These are phyloP conservation scores for Asterella californica DNA, from an alignment of 225 moss, liverwort and hornwort genomes.

Conservation along the genomic window DNA sequence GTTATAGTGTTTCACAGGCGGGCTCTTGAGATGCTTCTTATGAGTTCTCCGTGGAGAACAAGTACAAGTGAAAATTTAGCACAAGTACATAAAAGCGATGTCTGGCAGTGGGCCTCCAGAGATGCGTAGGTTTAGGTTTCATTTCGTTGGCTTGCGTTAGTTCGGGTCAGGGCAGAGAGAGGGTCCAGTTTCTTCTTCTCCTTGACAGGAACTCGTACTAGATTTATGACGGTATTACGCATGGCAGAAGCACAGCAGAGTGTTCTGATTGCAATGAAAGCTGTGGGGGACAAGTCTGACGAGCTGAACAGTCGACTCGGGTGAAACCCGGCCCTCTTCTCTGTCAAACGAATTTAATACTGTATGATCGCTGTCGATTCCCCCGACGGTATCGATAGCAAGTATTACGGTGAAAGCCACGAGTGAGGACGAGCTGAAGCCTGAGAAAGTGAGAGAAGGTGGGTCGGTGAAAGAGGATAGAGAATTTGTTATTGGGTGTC, in stretches of 20 bases:
- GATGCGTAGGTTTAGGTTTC: too few species aligned
- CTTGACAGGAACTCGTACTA: not conserved
- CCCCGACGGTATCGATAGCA: constrained; percentile 1
- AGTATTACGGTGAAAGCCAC: not conserved
- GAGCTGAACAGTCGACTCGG: not conserved
- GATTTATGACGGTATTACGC: not conserved
- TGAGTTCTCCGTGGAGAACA: too few species aligned
- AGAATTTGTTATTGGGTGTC: not conserved
- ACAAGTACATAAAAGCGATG: too few species aligned
- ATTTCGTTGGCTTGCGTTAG: too few species aligned
- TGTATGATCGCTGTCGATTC: not conserved
- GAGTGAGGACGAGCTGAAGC: not conserved
- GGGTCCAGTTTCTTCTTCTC: not conserved
- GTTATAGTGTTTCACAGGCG: too few species aligned
- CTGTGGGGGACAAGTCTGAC: constrained; percentile 6
- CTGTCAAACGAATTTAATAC: not conserved
- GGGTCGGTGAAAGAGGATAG: constrained; percentile 12
- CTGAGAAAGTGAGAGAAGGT: not conserved
- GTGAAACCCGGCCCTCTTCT: not conserved
- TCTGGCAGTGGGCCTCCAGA: too few species aligned
- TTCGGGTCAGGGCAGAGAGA: too few species aligned
- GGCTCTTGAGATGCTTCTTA: too few species aligned
- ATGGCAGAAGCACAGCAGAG: not conserved
- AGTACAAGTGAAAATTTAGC: too few species aligned
- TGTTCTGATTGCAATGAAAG: not conserved